phyloP scores from a whole-genome alignment of 2,329 filamentous ascomycete genomes.

The Metarhizium brunneum region DNA sequence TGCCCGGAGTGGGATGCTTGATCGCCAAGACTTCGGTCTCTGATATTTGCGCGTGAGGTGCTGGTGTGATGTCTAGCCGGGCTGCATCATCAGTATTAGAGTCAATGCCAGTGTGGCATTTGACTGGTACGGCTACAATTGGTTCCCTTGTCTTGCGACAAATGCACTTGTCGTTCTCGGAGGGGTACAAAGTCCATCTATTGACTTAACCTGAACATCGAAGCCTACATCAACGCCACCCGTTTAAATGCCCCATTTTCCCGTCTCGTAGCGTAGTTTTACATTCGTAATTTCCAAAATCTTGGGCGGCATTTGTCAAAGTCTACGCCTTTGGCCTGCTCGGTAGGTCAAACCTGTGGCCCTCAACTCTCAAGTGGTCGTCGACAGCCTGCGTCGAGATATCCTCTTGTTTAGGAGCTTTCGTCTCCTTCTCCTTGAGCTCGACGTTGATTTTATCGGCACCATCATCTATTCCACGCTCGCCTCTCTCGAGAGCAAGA shows the following conservation, averaged over 20 bases:
- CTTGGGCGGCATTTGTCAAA: background rate
- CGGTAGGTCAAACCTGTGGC: constrained; percentile 35
- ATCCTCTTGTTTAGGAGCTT: constrained; percentile 11
- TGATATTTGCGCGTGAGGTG: background rate
- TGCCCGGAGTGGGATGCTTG: constrained; percentile 68
- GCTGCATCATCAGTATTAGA: too few species aligned
- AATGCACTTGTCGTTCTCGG: background rate
- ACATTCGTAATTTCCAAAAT: background rate
- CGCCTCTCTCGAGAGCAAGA: constrained; percentile 42
- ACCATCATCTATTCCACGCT: constrained; percentile 12
- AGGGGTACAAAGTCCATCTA: background rate
- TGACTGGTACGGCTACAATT: background rate
- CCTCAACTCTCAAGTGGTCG: constrained; percentile 38
- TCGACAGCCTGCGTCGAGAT: constrained; percentile 23
- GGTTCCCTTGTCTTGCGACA: background rate
- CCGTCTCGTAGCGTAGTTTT: background rate
- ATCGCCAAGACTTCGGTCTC: constrained; percentile 56
- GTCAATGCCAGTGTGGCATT: too few species aligned
- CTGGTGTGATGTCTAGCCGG: background rate
- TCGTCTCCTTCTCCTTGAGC: constrained; percentile 40
- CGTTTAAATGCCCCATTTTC: background rate
- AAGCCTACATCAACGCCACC: background rate
- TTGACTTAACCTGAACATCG: background rate
- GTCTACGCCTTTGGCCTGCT: constrained; percentile 3
- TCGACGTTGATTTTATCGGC: constrained; percentile 34